These are phyloP conservation scores for Xanthoconium separans DNA, from an alignment of 1,284 basidiomycete genomes.

Conservation along the genomic window DNA sequence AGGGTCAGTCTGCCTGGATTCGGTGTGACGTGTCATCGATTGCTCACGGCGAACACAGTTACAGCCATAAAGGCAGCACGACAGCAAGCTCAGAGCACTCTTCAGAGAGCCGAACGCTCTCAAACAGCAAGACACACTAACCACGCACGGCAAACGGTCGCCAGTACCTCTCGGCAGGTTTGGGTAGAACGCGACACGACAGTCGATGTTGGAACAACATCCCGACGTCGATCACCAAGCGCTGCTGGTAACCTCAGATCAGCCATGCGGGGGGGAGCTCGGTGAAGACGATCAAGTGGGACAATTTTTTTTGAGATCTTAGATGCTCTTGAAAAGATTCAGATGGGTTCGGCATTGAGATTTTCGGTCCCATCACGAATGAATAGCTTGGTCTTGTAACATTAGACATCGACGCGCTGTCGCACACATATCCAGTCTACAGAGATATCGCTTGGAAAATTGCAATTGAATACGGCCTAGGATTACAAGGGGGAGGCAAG, in stretches of 20 bases:
- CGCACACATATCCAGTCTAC: slow-evolving; percentile 17
- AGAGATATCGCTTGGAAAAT: slow-evolving; percentile 13
- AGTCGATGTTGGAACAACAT: slow-evolving; percentile 19
- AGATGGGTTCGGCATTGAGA: slow-evolving; percentile 1
- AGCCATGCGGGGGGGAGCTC: slow-evolving; percentile 29
- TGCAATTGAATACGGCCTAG: slow-evolving; percentile 19
- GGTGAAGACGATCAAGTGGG: slow-evolving; percentile 17
- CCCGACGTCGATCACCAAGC: slow-evolving; percentile 33
- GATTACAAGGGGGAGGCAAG: slow-evolving; percentile 24
- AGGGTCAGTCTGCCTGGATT: slow-evolving; percentile 44
- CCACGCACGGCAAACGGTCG: slow-evolving; percentile 22
- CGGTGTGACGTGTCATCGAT: background rate
- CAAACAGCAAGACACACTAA: slow-evolving; percentile 31
- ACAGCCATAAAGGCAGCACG: slow-evolving; percentile 28
- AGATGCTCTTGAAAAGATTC: slow-evolving; percentile 14
- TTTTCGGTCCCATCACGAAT: slow-evolving; percentile 4
- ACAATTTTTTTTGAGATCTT: slow-evolving; percentile 7
- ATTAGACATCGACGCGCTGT: slow-evolving; percentile 19
- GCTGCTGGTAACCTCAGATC: slow-evolving; percentile 32
- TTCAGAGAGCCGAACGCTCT: slow-evolving; percentile 25
- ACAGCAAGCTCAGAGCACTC: slow-evolving; percentile 11
- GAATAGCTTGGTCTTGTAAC: slow-evolving; percentile 26
- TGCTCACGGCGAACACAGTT: slow-evolving; percentile 22
- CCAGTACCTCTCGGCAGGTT: slow-evolving; percentile 26
- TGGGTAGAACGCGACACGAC: slow-evolving; percentile 30